A percentile compares a stretch with the other conserved stretches of the same genome.
Conservation (phyloP, 805 yeast genomes). For the Wickerhamiella azyma region DNA sequence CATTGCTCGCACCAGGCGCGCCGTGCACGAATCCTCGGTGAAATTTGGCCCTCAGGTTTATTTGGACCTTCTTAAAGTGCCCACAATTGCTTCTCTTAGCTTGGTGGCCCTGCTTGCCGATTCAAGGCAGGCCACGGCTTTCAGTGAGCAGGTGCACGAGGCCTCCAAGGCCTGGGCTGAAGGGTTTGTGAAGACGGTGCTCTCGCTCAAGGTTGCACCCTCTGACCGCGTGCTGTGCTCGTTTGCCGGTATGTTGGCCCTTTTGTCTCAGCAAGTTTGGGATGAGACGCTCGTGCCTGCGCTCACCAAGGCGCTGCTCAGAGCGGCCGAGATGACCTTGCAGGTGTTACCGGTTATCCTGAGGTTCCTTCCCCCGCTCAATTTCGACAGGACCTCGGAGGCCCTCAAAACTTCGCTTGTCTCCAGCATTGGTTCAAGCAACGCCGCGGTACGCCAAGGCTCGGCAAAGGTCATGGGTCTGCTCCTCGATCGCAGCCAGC, state of each 20-base stretch:
- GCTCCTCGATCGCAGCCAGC: slow-evolving; percentile 17
- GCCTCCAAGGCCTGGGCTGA: slow-evolving; percentile 13
- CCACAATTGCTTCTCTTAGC: background rate
- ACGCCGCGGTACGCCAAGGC: slow-evolving; percentile 44
- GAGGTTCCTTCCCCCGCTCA: slow-evolving; percentile 25
- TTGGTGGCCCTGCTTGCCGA: slow-evolving; percentile 4
- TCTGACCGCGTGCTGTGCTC: slow-evolving; percentile 13
- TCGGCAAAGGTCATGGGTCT: slow-evolving; percentile 30
- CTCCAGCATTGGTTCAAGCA: slow-evolving; percentile 53
- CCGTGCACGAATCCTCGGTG: background rate
- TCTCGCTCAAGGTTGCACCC: slow-evolving; percentile 22
- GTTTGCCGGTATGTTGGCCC: slow-evolving; percentile 33
- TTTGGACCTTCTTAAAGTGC: background rate
- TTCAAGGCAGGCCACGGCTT: slow-evolving; percentile 3
- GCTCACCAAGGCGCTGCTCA: slow-evolving; percentile 57
- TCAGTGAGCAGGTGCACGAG: background rate
- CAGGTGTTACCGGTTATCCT: slow-evolving; percentile 40
- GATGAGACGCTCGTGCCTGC: slow-evolving; percentile 37
- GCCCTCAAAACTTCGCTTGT: slow-evolving; percentile 40
- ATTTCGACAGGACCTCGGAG: slow-evolving; percentile 34
- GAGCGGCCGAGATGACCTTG: slow-evolving; percentile 65
- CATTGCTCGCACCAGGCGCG: background rate
- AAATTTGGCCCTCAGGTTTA: slow-evolving; percentile 1
- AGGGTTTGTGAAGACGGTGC: slow-evolving; percentile 22
- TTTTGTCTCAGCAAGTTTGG: slow-evolving; percentile 29